These are phyloP conservation scores for Arthrobotrys conoides DNA, from an alignment of 2,329 filamentous ascomycete species.

Conservation along the genomic window DNA sequence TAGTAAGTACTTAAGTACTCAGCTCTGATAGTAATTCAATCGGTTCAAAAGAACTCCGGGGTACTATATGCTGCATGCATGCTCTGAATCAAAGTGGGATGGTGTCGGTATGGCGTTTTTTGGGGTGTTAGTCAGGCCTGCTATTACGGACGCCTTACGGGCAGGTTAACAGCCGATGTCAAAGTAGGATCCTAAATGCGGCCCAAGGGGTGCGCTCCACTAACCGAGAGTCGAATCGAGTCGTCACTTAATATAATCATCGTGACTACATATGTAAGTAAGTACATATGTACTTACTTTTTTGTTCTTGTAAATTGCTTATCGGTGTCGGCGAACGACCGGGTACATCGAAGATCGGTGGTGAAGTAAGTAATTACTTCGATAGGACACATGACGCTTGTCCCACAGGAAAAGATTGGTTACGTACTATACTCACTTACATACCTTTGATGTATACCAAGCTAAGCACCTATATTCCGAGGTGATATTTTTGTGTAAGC, in stretches of 20 bases:
- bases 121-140: slow-evolving; percentile 39
- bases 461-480: background rate
- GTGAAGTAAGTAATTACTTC: no score
- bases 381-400: slow-evolving; percentile 35
- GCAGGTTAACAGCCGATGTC: slow-evolving; percentile 23
- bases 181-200: slow-evolving; percentile 61
- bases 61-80: background rate
- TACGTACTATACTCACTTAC: background rate
- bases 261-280: background rate
- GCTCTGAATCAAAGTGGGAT: slow-evolving; percentile 15
- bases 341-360: background rate
- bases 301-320: slow-evolving; percentile 9
- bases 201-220: slow-evolving; percentile 53
- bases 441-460: background rate
- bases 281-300: no score
- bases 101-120: slow-evolving; percentile 55
- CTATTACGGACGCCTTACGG: slow-evolving; percentile 8
- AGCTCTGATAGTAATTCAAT: slow-evolving; percentile 1
- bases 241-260: slow-evolving; percentile 11
- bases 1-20: no score
- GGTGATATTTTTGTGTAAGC: slow-evolving; percentile 6
- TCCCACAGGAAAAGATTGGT: slow-evolving; percentile 6
- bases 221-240: slow-evolving; percentile 42
- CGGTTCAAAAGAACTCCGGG: slow-evolving; percentile 22
- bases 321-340: background rate